A percentile compares a stretch with the other conserved stretches of the same genome.
Conservation (phyloP, 805 yeast genomes). For the Ogataea corticis region DNA sequence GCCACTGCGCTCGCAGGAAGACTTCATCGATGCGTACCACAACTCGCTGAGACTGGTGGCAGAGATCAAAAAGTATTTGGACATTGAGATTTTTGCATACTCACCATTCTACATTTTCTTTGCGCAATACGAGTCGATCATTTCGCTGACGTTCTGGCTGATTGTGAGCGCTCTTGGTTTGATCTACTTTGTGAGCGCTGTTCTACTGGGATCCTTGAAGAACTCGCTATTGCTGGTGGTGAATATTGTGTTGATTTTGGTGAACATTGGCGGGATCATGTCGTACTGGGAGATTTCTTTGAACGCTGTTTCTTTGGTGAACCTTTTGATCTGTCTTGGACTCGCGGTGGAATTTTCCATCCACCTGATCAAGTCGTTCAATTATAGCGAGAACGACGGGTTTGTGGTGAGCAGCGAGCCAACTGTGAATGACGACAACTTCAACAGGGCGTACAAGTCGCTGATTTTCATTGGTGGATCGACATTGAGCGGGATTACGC, state of each 20-base stretch:
- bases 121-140: constrained; percentile 77
- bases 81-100: constrained; percentile 74
- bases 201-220: constrained; percentile 65
- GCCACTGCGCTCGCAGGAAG: constrained; percentile 79
- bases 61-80: constrained; percentile 45
- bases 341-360: constrained; percentile 91
- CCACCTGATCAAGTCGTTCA: constrained; percentile 80
- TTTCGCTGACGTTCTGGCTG: constrained; percentile 56
- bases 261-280: constrained; percentile 81
- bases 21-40: constrained; percentile 77
- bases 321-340: constrained; percentile 89
- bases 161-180: constrained; percentile 49
- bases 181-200: constrained; percentile 52
- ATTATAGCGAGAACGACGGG: constrained; percentile 29
- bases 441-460: constrained; percentile 52
- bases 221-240: constrained; percentile 57
- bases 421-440: constrained; percentile 17
- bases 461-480: constrained; percentile 83
- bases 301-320: constrained; percentile 88
- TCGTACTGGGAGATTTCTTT: constrained; percentile 70
- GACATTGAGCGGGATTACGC: constrained; percentile 85
- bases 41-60: constrained; percentile 67
- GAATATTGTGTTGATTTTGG: constrained; percentile 63
- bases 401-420: constrained; percentile 3
- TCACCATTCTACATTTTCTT: constrained; percentile 92